Conservation (phyloP, 2,329 filamentous ascomycete genomes). For the Alternaria sp. region DNA sequence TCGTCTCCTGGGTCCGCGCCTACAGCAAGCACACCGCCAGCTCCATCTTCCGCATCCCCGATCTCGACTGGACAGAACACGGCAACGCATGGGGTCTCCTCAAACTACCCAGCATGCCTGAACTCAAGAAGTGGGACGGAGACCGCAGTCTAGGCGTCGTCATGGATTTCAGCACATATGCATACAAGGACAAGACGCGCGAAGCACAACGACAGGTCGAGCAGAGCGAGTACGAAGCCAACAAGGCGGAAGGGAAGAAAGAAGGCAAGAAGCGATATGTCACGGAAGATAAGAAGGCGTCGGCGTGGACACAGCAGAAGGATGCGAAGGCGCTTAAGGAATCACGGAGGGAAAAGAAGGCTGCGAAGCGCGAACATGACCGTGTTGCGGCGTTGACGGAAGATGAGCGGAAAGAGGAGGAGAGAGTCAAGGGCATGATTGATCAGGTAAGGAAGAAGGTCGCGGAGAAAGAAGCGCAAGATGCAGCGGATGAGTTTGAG, state of each 20-base stretch:
- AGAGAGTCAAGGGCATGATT: slow-evolving; percentile 41
- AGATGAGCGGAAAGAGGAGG: slow-evolving; percentile 44
- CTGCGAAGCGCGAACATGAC: slow-evolving; percentile 39
- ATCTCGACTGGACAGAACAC: slow-evolving; percentile 84
- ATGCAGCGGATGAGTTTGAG: slow-evolving; percentile 39
- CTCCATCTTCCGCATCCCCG: slow-evolving; percentile 84
- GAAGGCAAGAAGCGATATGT: slow-evolving; percentile 36
- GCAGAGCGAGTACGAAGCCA: slow-evolving; percentile 35
- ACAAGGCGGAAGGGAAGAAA: slow-evolving; percentile 29
- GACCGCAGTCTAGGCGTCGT: slow-evolving; percentile 51
- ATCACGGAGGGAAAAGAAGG: slow-evolving; percentile 43
- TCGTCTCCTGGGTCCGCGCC: slow-evolving; percentile 90
- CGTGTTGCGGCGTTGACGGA: slow-evolving; percentile 32
- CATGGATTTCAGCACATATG: slow-evolving; percentile 50
- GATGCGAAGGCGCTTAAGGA: slow-evolving; percentile 42
- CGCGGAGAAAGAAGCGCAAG: slow-evolving; percentile 31
- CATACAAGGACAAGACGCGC: slow-evolving; percentile 54
- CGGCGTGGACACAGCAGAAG: slow-evolving; percentile 47
- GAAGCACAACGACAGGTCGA: slow-evolving; percentile 50
- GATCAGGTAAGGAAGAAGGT: slow-evolving; percentile 35
- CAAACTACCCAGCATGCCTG: slow-evolving; percentile 91
- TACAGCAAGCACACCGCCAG: slow-evolving; percentile 90
- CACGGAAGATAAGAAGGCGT: slow-evolving; percentile 35
- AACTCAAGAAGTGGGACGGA: slow-evolving; percentile 61
- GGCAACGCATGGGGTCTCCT: slow-evolving; percentile 86